Base-by-base conservation (phyloP, 2,329 filamentous ascomycete genomes). In the Ceratocystis ficicola region DNA sequence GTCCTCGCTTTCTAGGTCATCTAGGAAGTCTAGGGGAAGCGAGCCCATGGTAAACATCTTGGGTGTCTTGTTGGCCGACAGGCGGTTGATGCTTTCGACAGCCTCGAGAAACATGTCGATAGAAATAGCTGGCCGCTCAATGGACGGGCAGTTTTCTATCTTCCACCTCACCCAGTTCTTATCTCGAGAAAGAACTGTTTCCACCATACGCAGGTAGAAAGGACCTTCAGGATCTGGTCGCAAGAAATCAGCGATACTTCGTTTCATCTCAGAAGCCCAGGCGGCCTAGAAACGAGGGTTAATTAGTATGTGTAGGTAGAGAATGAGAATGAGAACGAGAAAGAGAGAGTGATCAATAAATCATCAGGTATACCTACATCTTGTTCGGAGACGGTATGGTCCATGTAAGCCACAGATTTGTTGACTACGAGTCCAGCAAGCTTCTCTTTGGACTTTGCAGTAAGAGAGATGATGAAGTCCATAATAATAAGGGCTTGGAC, bases 91-190 rank as follows among this genome's bases (percentile, higher is more conserved):
- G 59, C 83, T 79, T 36, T 81, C 78, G 73, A 87, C 88, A 28
- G 91, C 87, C 65, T 85, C 81, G 48, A 86, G 75, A 73, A 91
- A 93, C 60, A 87, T 82, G 32, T 83, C 76, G 0, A 86, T 81
- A 2, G 86, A 81, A 36, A 97, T 81, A 10, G 89, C 79, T 25
- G 88, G 83, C 68, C 84, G 83, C 72, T 92, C 86, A 72, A 99
- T 97, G 5, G 87, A 83, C 28, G 90, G 90, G 73, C 94, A 99
- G 70, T 87, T 90, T 74, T 96, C 91, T 68, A 93, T 87, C 77
- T 99, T 99, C 94, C 94, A 99, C 69, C 91, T 87, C 57, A 95
- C 91, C 95, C 95, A 99, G 73, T 97, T 96, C 78, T 96, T 97
- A 75, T 99, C 94, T 69, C 94, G 83, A 28, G 90, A 90, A 36